Evolutionary conservation across 805 yeast species (phyloP).

Genomic region (Kazachstania martiniae): DNA sequence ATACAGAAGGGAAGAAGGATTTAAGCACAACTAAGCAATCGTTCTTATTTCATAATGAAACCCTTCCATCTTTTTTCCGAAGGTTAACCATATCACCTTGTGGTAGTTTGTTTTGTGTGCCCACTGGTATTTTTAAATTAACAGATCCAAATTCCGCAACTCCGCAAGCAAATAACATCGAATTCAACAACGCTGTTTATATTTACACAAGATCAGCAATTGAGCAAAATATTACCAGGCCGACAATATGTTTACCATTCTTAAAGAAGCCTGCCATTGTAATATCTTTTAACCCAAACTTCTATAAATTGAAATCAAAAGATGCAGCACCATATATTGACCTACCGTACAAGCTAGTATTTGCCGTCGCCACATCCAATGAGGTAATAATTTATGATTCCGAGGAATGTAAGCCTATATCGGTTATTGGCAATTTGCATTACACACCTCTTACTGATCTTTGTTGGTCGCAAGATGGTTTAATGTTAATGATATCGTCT

Average conservation of each 20-base stretch:
- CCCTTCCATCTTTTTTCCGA: slow-evolving; percentile 83
- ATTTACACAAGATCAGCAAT: slow-evolving; percentile 66
- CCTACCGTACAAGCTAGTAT: slow-evolving; percentile 70
- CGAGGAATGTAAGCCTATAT: slow-evolving; percentile 54
- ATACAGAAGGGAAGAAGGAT: slow-evolving; percentile 8
- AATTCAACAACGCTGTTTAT: slow-evolving; percentile 57
- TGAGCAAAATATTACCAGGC: slow-evolving; percentile 36
- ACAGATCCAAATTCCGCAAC: slow-evolving; percentile 7
- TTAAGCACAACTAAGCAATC: slow-evolving; percentile 25
- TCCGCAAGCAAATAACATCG: slow-evolving; percentile 23
- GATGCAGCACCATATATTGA: slow-evolving; percentile 31
- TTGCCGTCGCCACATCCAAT: slow-evolving; percentile 90
- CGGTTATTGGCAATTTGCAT: slow-evolving; percentile 68
- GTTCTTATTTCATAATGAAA: slow-evolving; percentile 69
- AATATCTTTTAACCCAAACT: slow-evolving; percentile 61
- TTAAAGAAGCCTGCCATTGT: slow-evolving; percentile 78
- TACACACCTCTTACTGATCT: slow-evolving; percentile 83
- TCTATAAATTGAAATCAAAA: slow-evolving; percentile 29
- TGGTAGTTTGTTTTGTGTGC: slow-evolving; percentile 69
- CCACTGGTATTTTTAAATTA: slow-evolving; percentile 52
- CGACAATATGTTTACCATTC: slow-evolving; percentile 72
- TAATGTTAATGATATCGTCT: slow-evolving; percentile 58
- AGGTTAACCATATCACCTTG: slow-evolving; percentile 82
- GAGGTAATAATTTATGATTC: slow-evolving; percentile 78
- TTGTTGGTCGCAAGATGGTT: slow-evolving; percentile 75